Evolutionary conservation across 495 filamentous ascomycete species (phyloP).

Genomic region (Podospora pseudocomata): DNA sequence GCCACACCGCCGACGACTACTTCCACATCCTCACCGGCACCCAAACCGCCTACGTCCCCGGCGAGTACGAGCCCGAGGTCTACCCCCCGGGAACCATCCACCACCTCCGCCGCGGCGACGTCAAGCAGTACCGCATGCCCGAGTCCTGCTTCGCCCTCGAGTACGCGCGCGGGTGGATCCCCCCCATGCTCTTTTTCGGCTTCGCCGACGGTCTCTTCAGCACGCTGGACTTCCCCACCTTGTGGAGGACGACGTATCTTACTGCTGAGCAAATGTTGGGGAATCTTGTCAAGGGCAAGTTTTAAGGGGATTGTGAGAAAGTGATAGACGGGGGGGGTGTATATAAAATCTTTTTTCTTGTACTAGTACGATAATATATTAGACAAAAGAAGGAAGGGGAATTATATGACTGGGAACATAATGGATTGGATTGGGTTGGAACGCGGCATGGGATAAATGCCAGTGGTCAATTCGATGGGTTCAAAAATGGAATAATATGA

Average conservation of each 20-base stretch:
- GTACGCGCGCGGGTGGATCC: conserved; percentile 87
- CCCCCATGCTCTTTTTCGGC: conserved; percentile 83
- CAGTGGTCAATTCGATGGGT: background rate
- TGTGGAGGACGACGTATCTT: conserved; percentile 69
- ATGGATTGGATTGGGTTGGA: background rate
- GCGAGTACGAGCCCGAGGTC: conserved; percentile 64
- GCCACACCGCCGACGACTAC: conserved; percentile 88
- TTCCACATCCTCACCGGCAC: conserved; percentile 81
- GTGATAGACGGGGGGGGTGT: background rate
- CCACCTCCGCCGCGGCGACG: conserved; percentile 68
- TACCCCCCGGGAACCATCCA: conserved; percentile 75
- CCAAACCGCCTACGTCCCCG: conserved; percentile 68
- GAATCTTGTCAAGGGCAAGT: conserved; percentile 67
- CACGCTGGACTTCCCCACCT: conserved; percentile 71
- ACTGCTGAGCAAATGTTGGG: conserved; percentile 69
- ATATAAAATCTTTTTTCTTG: background rate
- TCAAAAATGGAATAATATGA: background rate
- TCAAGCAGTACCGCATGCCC: conserved; percentile 85
- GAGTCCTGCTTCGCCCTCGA: conserved; percentile 79
- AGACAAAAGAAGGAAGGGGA: background rate
- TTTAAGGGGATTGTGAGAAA: conserved; percentile 44
- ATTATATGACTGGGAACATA: background rate
- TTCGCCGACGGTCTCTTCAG: conserved; percentile 73
- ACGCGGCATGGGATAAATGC: background rate
- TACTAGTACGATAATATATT: background rate